Conservation (phyloP, 768 basidiomycete genomes). For the Rhodosporidiobolus odoratus region DNA sequence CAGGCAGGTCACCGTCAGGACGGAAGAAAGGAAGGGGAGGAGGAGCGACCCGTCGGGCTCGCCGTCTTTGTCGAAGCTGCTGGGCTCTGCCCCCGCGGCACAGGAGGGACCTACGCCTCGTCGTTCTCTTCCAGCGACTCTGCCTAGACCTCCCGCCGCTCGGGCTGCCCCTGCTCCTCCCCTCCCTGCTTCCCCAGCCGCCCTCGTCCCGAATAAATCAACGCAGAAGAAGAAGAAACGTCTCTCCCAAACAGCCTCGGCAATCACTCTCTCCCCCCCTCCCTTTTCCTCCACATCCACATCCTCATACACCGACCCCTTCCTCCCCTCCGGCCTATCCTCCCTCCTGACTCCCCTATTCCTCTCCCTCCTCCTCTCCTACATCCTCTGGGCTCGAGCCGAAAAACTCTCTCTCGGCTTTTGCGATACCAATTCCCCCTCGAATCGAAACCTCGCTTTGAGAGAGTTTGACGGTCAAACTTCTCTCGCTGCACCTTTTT, state of each 20-base stretch:
- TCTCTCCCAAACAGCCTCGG: too few species aligned
- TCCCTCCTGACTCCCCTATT: neutral
- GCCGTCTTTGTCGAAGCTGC: neutral
- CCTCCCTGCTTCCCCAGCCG: too few species aligned
- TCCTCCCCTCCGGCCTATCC: too few species aligned
- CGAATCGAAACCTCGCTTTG: slow-evolving; percentile 9
- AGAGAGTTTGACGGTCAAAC: slow-evolving; percentile 7
- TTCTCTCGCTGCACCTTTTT: slow-evolving; percentile 41
- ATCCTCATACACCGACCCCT: too few species aligned
- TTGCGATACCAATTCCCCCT: slow-evolving; percentile 37
- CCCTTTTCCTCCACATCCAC: neutral
- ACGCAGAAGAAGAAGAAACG: too few species aligned
- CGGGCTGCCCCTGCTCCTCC: neutral
- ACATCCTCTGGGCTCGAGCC: slow-evolving; percentile 25
- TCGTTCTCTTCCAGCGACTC: neutral
- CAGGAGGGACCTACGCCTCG: neutral
- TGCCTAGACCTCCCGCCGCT: neutral
- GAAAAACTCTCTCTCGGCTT: slow-evolving; percentile 44
- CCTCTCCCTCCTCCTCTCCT: neutral
- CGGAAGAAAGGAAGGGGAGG: neutral
- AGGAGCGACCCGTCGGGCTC: neutral
- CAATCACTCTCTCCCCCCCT: too few species aligned
- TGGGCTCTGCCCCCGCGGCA: neutral
- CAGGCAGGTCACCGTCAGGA: neutral
- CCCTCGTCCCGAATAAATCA: too few species aligned